These are phyloP conservation scores for Papiliotrema laurentii DNA, from an alignment of 1,284 basidiomycete genomes.

Conservation along the genomic window DNA sequence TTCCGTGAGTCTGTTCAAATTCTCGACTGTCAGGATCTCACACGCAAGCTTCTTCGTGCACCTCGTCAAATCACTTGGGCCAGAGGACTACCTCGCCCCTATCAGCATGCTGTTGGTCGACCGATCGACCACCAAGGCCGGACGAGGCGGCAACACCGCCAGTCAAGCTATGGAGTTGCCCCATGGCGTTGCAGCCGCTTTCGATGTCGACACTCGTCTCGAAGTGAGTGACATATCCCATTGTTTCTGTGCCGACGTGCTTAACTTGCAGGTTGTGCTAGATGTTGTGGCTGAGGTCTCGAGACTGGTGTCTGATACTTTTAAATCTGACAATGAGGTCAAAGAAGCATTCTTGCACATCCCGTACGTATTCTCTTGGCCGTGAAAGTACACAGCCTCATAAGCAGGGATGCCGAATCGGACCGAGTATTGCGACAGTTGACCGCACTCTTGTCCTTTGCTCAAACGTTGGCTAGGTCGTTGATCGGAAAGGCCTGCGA, in stretches of 20 bases:
- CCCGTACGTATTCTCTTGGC: conserved; percentile 17
- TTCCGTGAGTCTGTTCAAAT: conserved; percentile 28
- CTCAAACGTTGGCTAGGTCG: conserved; percentile 43
- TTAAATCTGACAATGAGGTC: conserved; percentile 17
- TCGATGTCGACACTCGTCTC: conserved; percentile 62
- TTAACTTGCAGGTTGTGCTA: conserved; percentile 55
- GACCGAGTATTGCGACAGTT: conserved; percentile 51
- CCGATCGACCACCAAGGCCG: conserved; percentile 62
- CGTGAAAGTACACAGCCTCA: background rate
- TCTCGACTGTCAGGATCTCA: background rate
- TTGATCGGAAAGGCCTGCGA: conserved; percentile 32
- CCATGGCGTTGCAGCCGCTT: conserved; percentile 58
- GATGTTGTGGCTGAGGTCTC: conserved; percentile 65
- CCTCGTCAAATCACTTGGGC: conserved; percentile 79
- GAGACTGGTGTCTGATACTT: conserved; percentile 55
- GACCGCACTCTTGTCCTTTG: conserved; percentile 61
- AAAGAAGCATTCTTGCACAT: conserved; percentile 40
- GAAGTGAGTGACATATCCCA: conserved; percentile 51
- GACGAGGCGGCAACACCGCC: conserved; percentile 48
- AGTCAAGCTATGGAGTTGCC: conserved; percentile 53
- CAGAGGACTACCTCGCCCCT: conserved; percentile 75
- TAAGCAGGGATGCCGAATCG: conserved; percentile 13
- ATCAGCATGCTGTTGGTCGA: conserved; percentile 83
- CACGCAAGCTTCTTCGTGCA: conserved; percentile 73
- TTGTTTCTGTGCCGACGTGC: background rate